Evolutionary conservation across 805 yeast species (phyloP).

Genomic region (Starmerella bacillaris): DNA sequence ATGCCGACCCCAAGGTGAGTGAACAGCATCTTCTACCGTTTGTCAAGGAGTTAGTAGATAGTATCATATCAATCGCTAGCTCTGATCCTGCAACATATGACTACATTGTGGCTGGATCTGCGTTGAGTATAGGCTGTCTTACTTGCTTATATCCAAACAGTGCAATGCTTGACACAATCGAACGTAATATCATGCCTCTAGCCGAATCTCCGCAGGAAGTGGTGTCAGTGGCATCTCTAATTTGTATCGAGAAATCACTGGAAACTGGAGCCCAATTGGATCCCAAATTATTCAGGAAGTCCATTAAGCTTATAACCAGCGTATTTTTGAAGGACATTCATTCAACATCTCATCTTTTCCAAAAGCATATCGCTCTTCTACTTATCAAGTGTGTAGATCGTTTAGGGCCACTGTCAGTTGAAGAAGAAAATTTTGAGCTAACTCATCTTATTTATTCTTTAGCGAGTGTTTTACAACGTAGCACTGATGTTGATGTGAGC

Average conservation of each 20-base stretch:
- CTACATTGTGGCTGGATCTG: conserved; percentile 9
- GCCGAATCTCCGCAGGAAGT: conserved; percentile 68
- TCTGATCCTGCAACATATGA: conserved; percentile 26
- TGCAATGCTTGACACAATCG: not conserved
- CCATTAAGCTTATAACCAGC: conserved; percentile 27
- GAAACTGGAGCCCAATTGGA: conserved; percentile 37
- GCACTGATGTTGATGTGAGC: conserved; percentile 9
- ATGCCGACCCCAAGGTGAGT: conserved; percentile 13
- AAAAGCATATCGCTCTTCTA: conserved; percentile 30
- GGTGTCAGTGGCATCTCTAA: conserved; percentile 58
- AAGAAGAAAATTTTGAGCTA: conserved; percentile 15
- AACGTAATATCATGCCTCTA: conserved; percentile 27
- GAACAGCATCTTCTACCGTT: conserved; percentile 19
- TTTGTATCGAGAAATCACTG: conserved; percentile 38
- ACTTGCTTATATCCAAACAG: not conserved
- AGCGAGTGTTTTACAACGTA: conserved; percentile 22
- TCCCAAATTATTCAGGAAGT: conserved; percentile 27
- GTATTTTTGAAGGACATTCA: conserved; percentile 33
- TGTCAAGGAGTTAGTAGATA: conserved; percentile 37
- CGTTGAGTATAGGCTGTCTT: not conserved
- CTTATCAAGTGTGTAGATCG: conserved; percentile 23
- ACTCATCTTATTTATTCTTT: conserved; percentile 16
- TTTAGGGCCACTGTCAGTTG: conserved; percentile 35
- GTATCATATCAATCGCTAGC: conserved; percentile 22
- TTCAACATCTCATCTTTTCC: conserved; percentile 31